A percentile compares a stretch with the other conserved stretches of the same genome.
Conservation (phyloP, 202 grass and related monocot genomes). For the Eragrostis tef region DNA sequence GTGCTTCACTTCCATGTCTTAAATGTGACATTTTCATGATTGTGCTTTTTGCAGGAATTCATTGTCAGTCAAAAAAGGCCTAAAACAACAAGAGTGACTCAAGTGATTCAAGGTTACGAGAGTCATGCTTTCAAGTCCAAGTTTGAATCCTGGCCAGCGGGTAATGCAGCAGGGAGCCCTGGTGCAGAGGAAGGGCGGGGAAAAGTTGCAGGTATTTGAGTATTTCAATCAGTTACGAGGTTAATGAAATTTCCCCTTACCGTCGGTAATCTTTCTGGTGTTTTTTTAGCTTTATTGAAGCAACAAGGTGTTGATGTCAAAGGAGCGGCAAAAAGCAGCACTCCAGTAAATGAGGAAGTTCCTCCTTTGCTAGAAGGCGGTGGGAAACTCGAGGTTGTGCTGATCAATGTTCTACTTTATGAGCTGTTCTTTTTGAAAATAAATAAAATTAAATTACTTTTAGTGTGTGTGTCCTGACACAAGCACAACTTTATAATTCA, state of each 20-base stretch:
- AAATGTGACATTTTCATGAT: background rate
- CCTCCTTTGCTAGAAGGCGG: constrained; percentile 88
- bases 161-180: constrained; percentile 58
- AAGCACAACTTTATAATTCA: constrained; percentile 50
- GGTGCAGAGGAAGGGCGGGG: constrained; percentile 76
- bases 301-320: constrained; percentile 94
- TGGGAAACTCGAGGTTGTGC: constrained; percentile 88
- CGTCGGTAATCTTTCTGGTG: constrained; percentile 42
- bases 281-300: constrained; percentile 84
- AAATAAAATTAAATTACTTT: constrained; percentile 1
- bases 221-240: constrained; percentile 45
- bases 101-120: constrained; percentile 96
- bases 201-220: constrained; percentile 88
- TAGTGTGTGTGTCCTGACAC: constrained; percentile 5
- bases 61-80: constrained; percentile 76
- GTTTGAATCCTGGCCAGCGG: constrained; percentile 90
- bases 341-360: constrained; percentile 88
- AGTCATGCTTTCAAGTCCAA: constrained; percentile 87
- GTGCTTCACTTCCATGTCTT: constrained; percentile 14
- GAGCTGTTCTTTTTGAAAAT: constrained; percentile 8
- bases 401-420: constrained; percentile 40
- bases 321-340: constrained; percentile 65
- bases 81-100: constrained; percentile 77
- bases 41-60: constrained; percentile 74
- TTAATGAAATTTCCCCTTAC: background rate